Evolutionary conservation across 768 basidiomycete species (phyloP), one percentile per base, ranked within the genome.

Genomic region (Mycena belliarum): DNA sequence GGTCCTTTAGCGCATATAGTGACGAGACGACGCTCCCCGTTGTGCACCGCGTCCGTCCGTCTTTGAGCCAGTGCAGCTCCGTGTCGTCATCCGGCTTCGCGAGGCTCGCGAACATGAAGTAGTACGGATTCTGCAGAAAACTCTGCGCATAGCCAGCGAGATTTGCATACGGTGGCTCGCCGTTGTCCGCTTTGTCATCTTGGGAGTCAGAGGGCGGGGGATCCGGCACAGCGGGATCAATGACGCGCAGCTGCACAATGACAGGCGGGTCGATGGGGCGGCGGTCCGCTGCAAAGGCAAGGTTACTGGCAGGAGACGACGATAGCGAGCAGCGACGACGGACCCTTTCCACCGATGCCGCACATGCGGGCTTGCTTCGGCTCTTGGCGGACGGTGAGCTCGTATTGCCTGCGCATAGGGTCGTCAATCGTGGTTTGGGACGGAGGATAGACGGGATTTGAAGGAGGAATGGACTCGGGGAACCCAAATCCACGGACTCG

Each of bases 221-320:
- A 2, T 12, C 24, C 11, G 43, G 41, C 28, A 51, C 45, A 21
- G 46, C 42, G 55, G 84, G 86, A 74, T 94, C 89, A 65, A 92
- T 79, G 52, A 97, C 91, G 52, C 89, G 86, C 9, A 98, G 85
- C 72, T 96, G 93, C n/a, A 98, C 87, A 74, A 98, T 95, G 18
- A 95, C 95, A 1, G 95, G 94, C 0, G 95, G 95, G 78, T 98
- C 95, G 69, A 98, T 94, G 3, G 95, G 95, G 35, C 95, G 82
- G n/a, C 95, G 83, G 80, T 96, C 95, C 53, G 93, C 94, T 90
- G 75, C 7, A 32, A 12, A n/a, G 32, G n/a, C 21, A 50, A 9
- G 37, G 57, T 41, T 3, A 44, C 29, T 50, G 28, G 21, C 23
- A 23, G 35, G 6, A 33, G 23, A 40, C 37, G 8, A 37, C 37